phyloP scores from a whole-genome alignment of 805 yeast species.

The Komagataella phaffii region DNA sequence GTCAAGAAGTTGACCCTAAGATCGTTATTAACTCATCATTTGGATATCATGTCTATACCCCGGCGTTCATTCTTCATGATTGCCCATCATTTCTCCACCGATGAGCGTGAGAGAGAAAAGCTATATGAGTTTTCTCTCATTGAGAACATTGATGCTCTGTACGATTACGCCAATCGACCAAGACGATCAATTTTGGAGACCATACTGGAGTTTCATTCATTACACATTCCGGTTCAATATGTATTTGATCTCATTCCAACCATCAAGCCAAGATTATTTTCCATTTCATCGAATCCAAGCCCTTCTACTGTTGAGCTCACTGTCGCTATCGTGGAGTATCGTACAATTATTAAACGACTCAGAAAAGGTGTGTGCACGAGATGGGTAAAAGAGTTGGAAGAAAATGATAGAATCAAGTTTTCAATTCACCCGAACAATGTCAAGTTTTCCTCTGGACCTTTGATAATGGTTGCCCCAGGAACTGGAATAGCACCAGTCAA shows the following conservation, averaged over 20 bases:
- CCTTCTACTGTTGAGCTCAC: constrained; percentile 44
- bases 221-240: constrained; percentile 64
- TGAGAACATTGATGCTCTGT: constrained; percentile 70
- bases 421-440: constrained; percentile 34
- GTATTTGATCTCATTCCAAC: constrained; percentile 67
- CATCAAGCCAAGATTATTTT: constrained; percentile 71
- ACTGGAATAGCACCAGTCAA: constrained; percentile 95
- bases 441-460: constrained; percentile 27
- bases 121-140: constrained; percentile 59
- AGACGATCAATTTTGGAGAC: constrained; percentile 79
- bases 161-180: constrained; percentile 88
- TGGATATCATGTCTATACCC: constrained; percentile 77
- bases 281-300: constrained; percentile 58
- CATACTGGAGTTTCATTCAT: constrained; percentile 64
- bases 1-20: constrained; percentile 55
- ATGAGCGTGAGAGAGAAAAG: constrained; percentile 63
- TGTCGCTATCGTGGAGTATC: constrained; percentile 77
- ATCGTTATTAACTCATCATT: constrained; percentile 59
- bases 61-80: constrained; percentile 67
- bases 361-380: constrained; percentile 76
- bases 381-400: constrained; percentile 44
- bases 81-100: constrained; percentile 64
- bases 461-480: constrained; percentile 80
- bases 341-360: constrained; percentile 61
- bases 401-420: constrained; percentile 37